Conservation (phyloP, 2,329 filamentous ascomycete species). For the Apiospora koreana region DNA sequence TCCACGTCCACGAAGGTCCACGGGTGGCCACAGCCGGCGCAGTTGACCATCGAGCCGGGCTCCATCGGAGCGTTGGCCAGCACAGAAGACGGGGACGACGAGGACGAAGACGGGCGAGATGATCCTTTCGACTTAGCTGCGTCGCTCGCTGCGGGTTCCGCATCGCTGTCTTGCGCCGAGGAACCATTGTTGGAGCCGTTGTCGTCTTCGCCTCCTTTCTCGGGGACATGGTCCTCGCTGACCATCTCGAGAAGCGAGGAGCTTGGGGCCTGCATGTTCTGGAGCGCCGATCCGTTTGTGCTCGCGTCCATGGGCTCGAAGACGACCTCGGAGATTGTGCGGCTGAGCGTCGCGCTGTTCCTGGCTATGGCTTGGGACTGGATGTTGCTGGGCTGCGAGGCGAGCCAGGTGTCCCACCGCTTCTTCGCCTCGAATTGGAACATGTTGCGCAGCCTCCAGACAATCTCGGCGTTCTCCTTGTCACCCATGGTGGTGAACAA, state of each 20-base stretch:
- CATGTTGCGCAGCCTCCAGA: conserved; percentile 27
- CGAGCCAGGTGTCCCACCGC: conserved; percentile 28
- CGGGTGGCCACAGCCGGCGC: conserved; percentile 26
- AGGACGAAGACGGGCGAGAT: neutral
- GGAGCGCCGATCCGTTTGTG: neutral
- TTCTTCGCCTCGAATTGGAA: conserved; percentile 21
- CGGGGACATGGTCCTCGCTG: neutral
- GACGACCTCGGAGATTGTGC: neutral
- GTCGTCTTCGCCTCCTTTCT: neutral
- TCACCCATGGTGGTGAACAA: conserved; percentile 27
- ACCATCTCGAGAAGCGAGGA: neutral
- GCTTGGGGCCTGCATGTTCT: neutral
- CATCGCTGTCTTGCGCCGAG: neutral
- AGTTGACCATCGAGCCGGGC: conserved; percentile 24
- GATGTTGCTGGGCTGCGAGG: conserved; percentile 16
- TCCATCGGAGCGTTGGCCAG: conserved; percentile 18
- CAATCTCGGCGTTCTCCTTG: conserved; percentile 21
- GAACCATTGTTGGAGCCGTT: neutral
- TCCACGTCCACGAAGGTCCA: conserved; percentile 27
- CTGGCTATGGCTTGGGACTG: neutral
- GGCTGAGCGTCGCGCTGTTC: neutral
- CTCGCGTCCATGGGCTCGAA: neutral
- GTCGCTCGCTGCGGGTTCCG: neutral
- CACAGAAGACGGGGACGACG: neutral
- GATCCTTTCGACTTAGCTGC: neutral